phyloP scores from a whole-genome alignment of 1,139 yeast species.

The Suhomyces ambrosiae region DNA sequence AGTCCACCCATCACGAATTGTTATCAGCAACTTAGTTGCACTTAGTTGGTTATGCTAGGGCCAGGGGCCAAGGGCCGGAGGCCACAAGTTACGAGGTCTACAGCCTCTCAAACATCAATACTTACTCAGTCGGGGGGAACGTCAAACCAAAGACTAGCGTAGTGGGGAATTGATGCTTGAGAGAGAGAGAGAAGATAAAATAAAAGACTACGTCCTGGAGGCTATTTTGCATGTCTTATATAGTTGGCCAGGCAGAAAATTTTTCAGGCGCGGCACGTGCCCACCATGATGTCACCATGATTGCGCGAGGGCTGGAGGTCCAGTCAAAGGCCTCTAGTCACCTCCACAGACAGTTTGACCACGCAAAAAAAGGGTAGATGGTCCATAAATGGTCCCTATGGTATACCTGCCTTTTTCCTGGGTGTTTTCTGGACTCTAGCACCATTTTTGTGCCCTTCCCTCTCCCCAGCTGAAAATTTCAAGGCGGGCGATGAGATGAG shows the following conservation, averaged over 20 bases:
- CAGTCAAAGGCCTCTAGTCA: no score
- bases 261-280: conserved; percentile 7
- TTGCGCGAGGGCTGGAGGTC: conserved; percentile 6
- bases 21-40: no score
- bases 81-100: conserved; percentile 6
- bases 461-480: no score
- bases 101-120: conserved; percentile 15
- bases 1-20: no score
- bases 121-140: conserved; percentile 16
- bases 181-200: conserved; percentile 16
- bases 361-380: no score
- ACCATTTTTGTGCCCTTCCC: no score
- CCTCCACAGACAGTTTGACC: no score
- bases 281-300: conserved; percentile 10
- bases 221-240: conserved; percentile 8
- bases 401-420: no score
- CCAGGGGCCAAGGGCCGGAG: no score
- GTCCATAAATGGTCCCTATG: no score
- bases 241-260: conserved; percentile 7
- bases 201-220: conserved; percentile 10
- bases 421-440: no score
- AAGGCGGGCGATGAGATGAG: conserved; percentile 12
- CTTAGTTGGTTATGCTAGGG: no score
- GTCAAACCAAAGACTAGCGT: conserved; percentile 14
- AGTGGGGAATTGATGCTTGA: conserved; percentile 15